Percentiles rank a stretch among this genome's conserved stretches.
Evolutionary conservation across 2,329 filamentous ascomycete species (phyloP).

Genomic region (Atkinsonella hypoxylon): DNA sequence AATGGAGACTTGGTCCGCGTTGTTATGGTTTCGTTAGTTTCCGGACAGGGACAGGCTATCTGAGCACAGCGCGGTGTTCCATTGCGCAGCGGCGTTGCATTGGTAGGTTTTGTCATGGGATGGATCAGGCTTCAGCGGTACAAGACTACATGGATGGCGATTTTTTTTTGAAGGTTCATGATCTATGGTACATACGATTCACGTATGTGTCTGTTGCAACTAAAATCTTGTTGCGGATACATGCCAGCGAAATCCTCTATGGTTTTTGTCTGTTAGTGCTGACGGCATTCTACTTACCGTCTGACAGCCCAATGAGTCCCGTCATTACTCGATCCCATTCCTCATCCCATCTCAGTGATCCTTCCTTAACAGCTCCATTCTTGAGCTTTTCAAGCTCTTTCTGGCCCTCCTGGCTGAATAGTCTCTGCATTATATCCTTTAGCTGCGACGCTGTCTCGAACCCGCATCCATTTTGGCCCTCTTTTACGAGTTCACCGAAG

Average conservation of each 20-base stretch:
- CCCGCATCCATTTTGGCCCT: conserved; percentile 75
- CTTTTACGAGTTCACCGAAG: conserved; percentile 80
- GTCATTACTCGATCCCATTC: conserved; percentile 85
- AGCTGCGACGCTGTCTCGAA: conserved; percentile 65
- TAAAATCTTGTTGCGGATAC: not conserved
- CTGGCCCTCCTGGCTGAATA: conserved; percentile 44
- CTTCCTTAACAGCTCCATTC: conserved; percentile 61
- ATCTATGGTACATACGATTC: not conserved
- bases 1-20: no score
- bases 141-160: not conserved
- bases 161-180: not conserved
- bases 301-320: conserved; percentile 46
- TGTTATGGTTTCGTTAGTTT: no score
- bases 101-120: not conserved
- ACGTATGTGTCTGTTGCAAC: not conserved
- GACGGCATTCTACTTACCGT: conserved; percentile 1
- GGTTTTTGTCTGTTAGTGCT: not conserved
- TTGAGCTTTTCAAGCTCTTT: conserved; percentile 49
- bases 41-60: not conserved
- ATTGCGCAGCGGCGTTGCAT: not conserved
- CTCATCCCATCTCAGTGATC: conserved; percentile 71
- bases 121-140: not conserved
- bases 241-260: not conserved
- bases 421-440: conserved; percentile 44
- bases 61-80: not conserved